Evolutionary conservation across 176 grass and related monocot species (phyloP).

Genomic region (Cymbopogon citratus): DNA sequence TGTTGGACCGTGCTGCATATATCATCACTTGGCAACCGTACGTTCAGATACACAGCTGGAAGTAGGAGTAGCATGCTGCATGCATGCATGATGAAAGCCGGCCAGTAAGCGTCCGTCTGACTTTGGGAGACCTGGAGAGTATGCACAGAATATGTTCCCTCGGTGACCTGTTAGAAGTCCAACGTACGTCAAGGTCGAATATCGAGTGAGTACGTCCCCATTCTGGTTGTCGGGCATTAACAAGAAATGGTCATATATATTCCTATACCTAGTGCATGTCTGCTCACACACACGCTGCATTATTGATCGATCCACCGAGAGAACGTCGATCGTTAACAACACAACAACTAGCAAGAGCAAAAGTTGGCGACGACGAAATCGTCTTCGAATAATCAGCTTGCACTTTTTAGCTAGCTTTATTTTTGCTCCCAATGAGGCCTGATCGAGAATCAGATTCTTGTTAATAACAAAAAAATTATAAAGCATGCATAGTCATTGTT

Average conservation of each 20-base stretch:
- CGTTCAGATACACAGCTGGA: background rate
- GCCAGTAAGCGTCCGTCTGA: conserved; percentile 8
- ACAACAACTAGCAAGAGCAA: background rate
- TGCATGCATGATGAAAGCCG: background rate
- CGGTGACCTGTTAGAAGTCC: background rate
- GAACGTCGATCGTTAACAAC: background rate
- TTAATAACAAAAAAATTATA: background rate
- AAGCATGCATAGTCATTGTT: background rate
- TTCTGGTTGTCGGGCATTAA: conserved; percentile 35
- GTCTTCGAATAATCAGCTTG: background rate
- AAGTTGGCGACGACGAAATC: background rate
- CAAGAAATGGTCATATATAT: conserved; percentile 20
- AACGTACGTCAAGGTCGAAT: background rate
- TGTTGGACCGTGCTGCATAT: background rate
- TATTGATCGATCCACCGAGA: background rate
- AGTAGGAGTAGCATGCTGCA: background rate
- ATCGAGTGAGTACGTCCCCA: background rate
- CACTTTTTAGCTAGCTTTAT: background rate
- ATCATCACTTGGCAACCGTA: background rate
- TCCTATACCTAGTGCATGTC: background rate
- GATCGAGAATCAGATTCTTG: conserved; percentile 43
- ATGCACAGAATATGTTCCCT: conserved; percentile 16
- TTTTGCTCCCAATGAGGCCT: background rate
- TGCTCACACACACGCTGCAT: background rate
- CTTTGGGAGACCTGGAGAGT: background rate